Conservation (phyloP, 148 eudicot species). For the Cornus controversa region DNA sequence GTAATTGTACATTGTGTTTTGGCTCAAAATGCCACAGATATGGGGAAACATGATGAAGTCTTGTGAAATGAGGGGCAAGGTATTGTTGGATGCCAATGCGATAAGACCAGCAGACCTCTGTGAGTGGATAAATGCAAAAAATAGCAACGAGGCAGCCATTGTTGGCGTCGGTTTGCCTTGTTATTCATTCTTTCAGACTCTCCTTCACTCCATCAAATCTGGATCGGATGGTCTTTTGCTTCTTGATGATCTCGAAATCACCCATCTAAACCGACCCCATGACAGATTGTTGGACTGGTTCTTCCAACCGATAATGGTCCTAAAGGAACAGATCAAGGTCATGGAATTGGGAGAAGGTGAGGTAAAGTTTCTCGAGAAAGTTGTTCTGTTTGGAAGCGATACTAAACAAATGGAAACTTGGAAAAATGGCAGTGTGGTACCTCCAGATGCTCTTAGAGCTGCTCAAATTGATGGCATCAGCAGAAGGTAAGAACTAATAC, state of each 20-base stretch:
- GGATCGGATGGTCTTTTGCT: slow-evolving; percentile 69
- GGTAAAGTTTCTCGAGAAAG: slow-evolving; percentile 59
- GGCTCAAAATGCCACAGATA: slow-evolving; percentile 41
- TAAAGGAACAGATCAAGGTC: slow-evolving; percentile 78
- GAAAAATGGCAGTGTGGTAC: slow-evolving; percentile 62
- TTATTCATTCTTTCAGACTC: slow-evolving; percentile 53
- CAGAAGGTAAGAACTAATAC: slow-evolving; percentile 56
- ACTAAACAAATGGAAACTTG: slow-evolving; percentile 52
- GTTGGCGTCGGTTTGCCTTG: slow-evolving; percentile 73
- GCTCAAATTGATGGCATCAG: slow-evolving; percentile 91
- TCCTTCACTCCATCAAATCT: slow-evolving; percentile 54
- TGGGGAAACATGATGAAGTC: slow-evolving; percentile 81
- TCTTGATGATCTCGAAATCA: slow-evolving; percentile 56
- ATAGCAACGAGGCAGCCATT: slow-evolving; percentile 46
- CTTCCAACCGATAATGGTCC: slow-evolving; percentile 75
- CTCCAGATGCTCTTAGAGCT: slow-evolving; percentile 65
- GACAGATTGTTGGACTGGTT: slow-evolving; percentile 87
- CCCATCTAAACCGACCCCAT: slow-evolving; percentile 65
- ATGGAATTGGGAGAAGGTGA: slow-evolving; percentile 62
- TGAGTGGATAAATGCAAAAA: slow-evolving; percentile 78
- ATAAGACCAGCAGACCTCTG: slow-evolving; percentile 58
- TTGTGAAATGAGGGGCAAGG: slow-evolving; percentile 58
- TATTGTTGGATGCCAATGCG: slow-evolving; percentile 52
- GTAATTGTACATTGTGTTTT: background rate
- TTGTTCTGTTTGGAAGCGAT: slow-evolving; percentile 60